phyloP scores from a whole-genome alignment of 2,329 filamentous ascomycete genomes.

The Apiospora phragmitis region DNA sequence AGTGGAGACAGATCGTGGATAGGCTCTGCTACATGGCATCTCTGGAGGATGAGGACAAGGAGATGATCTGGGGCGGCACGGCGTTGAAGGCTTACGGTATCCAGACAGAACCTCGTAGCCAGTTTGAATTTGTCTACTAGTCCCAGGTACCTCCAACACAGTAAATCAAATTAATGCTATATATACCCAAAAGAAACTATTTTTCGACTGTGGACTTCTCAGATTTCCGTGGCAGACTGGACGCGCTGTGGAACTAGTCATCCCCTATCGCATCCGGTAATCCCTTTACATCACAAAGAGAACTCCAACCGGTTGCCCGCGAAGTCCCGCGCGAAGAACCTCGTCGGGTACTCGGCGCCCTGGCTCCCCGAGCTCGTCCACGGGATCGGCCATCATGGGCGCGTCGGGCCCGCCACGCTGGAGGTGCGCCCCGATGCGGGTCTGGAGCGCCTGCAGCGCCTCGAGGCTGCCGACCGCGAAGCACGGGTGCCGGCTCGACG shows the following conservation, averaged over 20 bases:
- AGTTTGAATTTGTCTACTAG: neutral
- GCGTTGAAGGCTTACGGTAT: slow-evolving; percentile 71
- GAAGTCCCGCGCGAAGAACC: slow-evolving; percentile 64
- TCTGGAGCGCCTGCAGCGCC: slow-evolving; percentile 47
- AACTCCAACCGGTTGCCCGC: slow-evolving; percentile 57
- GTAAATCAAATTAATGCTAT: too few relatives aligned
- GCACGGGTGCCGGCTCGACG: slow-evolving; percentile 56
- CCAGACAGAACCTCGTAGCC: slow-evolving; percentile 17
- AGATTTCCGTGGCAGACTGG: neutral
- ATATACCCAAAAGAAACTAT: neutral
- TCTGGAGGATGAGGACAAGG: slow-evolving; percentile 60
- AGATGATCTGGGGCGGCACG: slow-evolving; percentile 71
- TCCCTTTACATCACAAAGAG: slow-evolving; percentile 36
- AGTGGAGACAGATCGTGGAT: slow-evolving; percentile 74
- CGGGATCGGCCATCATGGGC: slow-evolving; percentile 55
- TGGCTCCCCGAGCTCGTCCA: slow-evolving; percentile 42
- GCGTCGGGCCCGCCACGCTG: slow-evolving; percentile 47
- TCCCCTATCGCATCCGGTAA: neutral
- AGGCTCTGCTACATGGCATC: slow-evolving; percentile 64
- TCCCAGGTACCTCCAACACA: neutral
- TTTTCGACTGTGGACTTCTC: neutral
- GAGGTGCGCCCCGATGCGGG: slow-evolving; percentile 52
- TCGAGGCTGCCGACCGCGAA: slow-evolving; percentile 52
- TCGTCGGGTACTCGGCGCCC: slow-evolving; percentile 58
- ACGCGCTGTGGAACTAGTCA: neutral